phyloP scores from a whole-genome alignment of 2,329 filamentous ascomycete species.

The Magnaporthiopsis incrustans region DNA sequence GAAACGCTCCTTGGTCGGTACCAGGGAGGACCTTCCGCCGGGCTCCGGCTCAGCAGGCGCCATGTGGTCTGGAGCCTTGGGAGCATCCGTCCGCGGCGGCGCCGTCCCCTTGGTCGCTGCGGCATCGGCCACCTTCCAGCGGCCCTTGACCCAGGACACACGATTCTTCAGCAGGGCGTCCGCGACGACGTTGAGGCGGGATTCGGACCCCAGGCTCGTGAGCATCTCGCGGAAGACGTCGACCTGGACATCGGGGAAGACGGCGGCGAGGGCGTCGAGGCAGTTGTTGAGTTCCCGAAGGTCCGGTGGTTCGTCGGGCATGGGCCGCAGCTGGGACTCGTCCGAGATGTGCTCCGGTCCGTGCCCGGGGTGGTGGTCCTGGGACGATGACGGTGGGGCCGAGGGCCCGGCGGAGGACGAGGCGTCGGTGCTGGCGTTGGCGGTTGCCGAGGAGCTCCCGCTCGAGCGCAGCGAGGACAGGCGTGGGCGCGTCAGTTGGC shows the following conservation, averaged over 20 bases:
- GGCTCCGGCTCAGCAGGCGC: background rate
- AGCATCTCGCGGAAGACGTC: slow-evolving; percentile 82
- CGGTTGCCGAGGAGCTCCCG: background rate
- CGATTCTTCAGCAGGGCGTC: slow-evolving; percentile 69
- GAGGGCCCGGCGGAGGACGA: slow-evolving; percentile 4
- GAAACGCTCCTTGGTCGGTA: slow-evolving; percentile 59
- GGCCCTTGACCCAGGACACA: slow-evolving; percentile 61
- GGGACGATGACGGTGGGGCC: slow-evolving; percentile 1
- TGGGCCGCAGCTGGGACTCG: slow-evolving; percentile 42
- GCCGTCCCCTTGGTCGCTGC: slow-evolving; percentile 15
- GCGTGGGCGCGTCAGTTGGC: slow-evolving; percentile 13
- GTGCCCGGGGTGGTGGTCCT: background rate
- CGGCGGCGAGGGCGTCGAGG: slow-evolving; percentile 58
- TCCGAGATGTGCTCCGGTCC: slow-evolving; percentile 43
- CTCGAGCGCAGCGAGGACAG: slow-evolving; percentile 4
- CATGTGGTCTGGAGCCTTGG: background rate
- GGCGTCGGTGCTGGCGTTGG: background rate
- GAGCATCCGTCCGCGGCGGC: background rate
- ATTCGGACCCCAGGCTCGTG: slow-evolving; percentile 65
- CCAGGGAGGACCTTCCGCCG: slow-evolving; percentile 12
- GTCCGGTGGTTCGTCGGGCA: slow-evolving; percentile 47
- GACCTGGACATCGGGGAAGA: slow-evolving; percentile 75
- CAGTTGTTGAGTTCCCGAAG: slow-evolving; percentile 62
- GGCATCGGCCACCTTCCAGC: slow-evolving; percentile 44
- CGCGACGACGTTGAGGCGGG: slow-evolving; percentile 66